Conservation (phyloP, 2,329 filamentous ascomycete species). For the Aureobasidium lini region DNA sequence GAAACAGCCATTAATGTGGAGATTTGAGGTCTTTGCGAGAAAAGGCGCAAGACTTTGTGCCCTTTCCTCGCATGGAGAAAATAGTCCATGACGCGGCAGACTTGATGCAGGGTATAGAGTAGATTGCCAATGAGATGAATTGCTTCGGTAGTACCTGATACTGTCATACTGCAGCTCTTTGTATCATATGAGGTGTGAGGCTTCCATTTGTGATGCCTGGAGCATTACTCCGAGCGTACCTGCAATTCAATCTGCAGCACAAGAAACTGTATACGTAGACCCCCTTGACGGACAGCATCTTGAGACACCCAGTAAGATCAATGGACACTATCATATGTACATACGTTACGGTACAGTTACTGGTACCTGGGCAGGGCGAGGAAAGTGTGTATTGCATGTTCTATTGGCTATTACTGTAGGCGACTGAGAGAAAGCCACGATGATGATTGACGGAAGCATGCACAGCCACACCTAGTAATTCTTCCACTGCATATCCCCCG, state of each 20-base stretch:
- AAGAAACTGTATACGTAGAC: not conserved
- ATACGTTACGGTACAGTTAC: not conserved
- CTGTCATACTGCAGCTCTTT: not conserved
- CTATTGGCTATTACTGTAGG: not conserved
- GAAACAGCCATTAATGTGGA: not conserved
- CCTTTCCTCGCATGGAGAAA: not conserved
- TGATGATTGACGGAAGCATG: not conserved
- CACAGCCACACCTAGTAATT: not conserved
- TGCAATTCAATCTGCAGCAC: not conserved
- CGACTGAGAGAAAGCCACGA: slow-evolving; percentile 1
- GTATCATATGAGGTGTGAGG: not conserved
- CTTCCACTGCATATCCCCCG: slow-evolving; percentile 1
- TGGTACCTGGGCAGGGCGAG: not conserved
- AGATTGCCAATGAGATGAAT: not conserved
- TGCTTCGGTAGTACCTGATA: not conserved
- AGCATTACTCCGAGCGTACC: not conserved
- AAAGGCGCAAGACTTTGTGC: not conserved
- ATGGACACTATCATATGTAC: not conserved
- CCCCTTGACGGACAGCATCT: not conserved
- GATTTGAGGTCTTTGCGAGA: not conserved
- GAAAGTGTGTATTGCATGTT: not conserved
- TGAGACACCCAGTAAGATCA: not conserved
- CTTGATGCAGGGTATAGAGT: not conserved
- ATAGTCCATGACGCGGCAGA: not conserved
- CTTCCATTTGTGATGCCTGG: not conserved